Evolutionary conservation across 23 red algal genomes (phyloP), one percentile per base, ranked within the genome.

Genomic region (Gracilaria domingensis): DNA sequence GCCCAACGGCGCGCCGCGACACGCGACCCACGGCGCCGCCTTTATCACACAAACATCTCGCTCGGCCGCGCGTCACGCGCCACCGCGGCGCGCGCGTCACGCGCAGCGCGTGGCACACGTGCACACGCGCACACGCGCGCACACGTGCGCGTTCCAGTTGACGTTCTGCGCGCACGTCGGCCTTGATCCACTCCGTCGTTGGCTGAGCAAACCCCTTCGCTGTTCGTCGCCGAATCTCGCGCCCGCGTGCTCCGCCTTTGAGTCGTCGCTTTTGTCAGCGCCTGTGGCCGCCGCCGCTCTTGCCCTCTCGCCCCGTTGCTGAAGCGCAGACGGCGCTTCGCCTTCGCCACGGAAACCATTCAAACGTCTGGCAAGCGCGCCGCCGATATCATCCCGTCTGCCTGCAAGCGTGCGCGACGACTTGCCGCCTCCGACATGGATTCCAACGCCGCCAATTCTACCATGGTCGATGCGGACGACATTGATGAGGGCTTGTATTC

Each of bases 401-500:
- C 84, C 50, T 57, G 60, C 53, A 87, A 87, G 84, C 84, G 84
- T 34, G 84, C 67, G 84, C 84, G 84, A 87, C 84, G 84, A 87
- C 64, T 58, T 47, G 47, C 64, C 84, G 12, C 62, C 69, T 12
- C 53, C 54, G 17, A 56, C 62, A 71, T 72, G 29, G 54, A 57
- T 35, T 73, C 64, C 28, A 65, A 69, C 74, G 35, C 73, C 13
- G 49, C 54, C 71, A 57, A 71, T 48, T 71, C 57, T 72, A 81
- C 71, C 65, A 90, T 90, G 74, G 56, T 60, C 33, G 87, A 90
- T 47, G 79, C 89, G 21, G 89, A 84, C 44, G 80, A 89, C 78
- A 99, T 99, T 47, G 97, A 99, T 66, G 97, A 99, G 89, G 85
- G 76, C 18, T 91, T 99, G 8, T 99, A 99, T 66, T 99, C 97